Evolutionary conservation across 169 alveolate species (phyloP).

Genomic region (Babesia caballi): DNA sequence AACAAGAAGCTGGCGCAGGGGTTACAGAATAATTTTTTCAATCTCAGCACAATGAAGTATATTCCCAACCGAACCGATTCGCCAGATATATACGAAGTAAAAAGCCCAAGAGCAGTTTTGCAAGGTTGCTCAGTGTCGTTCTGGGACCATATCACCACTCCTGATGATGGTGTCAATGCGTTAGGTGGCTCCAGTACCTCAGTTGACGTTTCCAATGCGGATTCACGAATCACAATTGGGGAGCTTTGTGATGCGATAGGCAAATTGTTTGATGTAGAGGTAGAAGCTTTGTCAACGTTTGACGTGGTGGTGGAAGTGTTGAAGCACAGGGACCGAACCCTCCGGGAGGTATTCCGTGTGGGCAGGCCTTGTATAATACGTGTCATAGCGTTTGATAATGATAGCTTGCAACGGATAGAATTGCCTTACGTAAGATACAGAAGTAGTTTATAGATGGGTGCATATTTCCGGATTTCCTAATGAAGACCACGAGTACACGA

Average conservation of each 20-base stretch:
- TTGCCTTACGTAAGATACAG: constrained; percentile 38
- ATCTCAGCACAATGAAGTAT: constrained; percentile 33
- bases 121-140: constrained; percentile 28
- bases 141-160: constrained; percentile 48
- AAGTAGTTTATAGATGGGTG: not conserved
- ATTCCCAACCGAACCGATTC: constrained; percentile 1
- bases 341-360: not conserved
- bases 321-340: not conserved
- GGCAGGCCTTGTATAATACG: constrained; percentile 1
- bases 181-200: not conserved
- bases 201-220: not conserved
- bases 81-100: constrained; percentile 20
- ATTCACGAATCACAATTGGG: not conserved
- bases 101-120: constrained; percentile 19
- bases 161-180: not conserved
- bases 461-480: too few species aligned
- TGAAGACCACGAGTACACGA: too few species aligned
- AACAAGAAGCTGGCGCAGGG: not conserved
- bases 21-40: constrained; percentile 24
- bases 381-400: constrained; percentile 30
- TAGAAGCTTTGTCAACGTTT: constrained; percentile 5
- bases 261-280: constrained; percentile 24
- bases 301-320: constrained; percentile 3
- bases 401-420: constrained; percentile 6
- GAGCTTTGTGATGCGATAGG: constrained; percentile 26